These are phyloP conservation scores for Chalciporus piperatus DNA, from an alignment of 768 basidiomycete species.

Conservation along the genomic window DNA sequence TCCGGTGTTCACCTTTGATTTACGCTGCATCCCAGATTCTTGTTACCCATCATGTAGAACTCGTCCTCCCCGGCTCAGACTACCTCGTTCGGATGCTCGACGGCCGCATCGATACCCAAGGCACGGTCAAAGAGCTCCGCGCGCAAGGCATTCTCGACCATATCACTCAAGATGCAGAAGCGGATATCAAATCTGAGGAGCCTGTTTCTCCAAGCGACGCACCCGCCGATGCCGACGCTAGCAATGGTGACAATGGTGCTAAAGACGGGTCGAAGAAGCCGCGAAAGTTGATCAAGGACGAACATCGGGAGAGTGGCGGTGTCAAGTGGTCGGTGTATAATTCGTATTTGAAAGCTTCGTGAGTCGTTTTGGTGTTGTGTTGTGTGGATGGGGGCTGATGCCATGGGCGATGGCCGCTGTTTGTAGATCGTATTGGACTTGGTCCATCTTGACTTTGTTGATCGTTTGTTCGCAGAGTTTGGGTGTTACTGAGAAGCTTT, in stretches of 20 bases:
- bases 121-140: constrained; percentile 62
- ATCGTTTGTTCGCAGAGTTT: constrained; percentile 24
- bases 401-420: too few species aligned
- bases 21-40: constrained; percentile 41
- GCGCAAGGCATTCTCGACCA: constrained; percentile 58
- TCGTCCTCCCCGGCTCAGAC: constrained; percentile 70
- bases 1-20: neutral
- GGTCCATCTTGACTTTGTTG: constrained; percentile 19
- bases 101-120: constrained; percentile 76
- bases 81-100: constrained; percentile 80
- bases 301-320: constrained; percentile 74
- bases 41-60: constrained; percentile 83
- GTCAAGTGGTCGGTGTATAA: constrained; percentile 78
- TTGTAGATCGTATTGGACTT: constrained; percentile 32
- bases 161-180: constrained; percentile 52
- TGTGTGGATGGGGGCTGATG: neutral
- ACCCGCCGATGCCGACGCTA: constrained; percentile 3
- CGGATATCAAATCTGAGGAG: constrained; percentile 47
- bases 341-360: constrained; percentile 72
- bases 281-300: constrained; percentile 74
- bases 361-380: constrained; percentile 2
- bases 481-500: constrained; percentile 30
- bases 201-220: constrained; percentile 17
- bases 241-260: neutral
- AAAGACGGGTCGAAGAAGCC: constrained; percentile 50